phyloP scores from a whole-genome alignment of 2,329 filamentous ascomycete species.

The Aphanocladium album region DNA sequence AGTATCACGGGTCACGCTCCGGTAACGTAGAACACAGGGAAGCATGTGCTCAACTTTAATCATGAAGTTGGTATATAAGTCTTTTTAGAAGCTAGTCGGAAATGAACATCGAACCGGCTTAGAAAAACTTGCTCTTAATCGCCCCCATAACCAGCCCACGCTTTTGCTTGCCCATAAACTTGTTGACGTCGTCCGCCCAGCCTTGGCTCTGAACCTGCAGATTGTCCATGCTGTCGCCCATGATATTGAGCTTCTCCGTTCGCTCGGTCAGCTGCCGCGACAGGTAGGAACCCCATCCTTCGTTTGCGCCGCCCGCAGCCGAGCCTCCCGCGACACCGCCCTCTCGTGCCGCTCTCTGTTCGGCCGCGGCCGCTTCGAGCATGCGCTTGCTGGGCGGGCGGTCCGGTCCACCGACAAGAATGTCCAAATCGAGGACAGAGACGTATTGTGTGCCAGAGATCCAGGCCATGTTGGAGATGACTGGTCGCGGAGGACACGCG shows the following conservation, averaged over 20 bases:
- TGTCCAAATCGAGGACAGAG: slow-evolving; percentile 78
- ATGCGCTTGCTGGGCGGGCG: slow-evolving; percentile 85
- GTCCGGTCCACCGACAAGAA: slow-evolving; percentile 84
- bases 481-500: slow-evolving; percentile 72
- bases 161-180: slow-evolving; percentile 85
- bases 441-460: slow-evolving; percentile 92
- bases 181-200: slow-evolving; percentile 84
- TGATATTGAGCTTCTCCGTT: slow-evolving; percentile 78
- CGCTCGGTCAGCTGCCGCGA: slow-evolving; percentile 82
- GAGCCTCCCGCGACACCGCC: slow-evolving; percentile 23
- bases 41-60: neutral
- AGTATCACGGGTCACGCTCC: too few species aligned
- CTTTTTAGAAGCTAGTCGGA: neutral
- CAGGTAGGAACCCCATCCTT: slow-evolving; percentile 75
- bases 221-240: slow-evolving; percentile 79
- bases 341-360: slow-evolving; percentile 56
- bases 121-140: slow-evolving; percentile 55
- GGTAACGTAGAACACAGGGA: neutral
- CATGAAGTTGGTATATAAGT: neutral
- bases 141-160: slow-evolving; percentile 71
- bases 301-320: slow-evolving; percentile 33
- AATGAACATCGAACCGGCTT: neutral
- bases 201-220: slow-evolving; percentile 74
- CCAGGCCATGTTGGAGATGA: slow-evolving; percentile 95
- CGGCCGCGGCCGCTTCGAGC: slow-evolving; percentile 71